Evolutionary conservation across 2,329 filamentous ascomycete species (phyloP).

Genomic region (Aspergillaceae sp.): DNA sequence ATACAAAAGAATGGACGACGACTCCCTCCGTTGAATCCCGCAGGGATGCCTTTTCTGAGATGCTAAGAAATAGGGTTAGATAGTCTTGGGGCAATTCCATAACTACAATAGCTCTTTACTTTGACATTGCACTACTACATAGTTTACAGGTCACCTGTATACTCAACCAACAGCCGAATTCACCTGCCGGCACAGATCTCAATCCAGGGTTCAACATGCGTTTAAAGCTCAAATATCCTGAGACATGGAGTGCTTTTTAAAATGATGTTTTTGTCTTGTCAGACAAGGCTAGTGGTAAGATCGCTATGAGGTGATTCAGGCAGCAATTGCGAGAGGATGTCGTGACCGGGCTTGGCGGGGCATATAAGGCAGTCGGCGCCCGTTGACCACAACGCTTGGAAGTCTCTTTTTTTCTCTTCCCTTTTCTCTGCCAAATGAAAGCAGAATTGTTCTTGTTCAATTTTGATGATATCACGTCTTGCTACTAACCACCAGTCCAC

Average conservation of each 20-base stretch:
- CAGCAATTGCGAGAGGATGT: conserved; percentile 21
- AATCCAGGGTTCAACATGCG: not conserved
- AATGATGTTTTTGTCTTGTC: not conserved
- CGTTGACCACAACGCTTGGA: conserved; percentile 10
- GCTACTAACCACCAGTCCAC: not conserved
- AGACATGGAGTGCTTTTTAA: conserved; percentile 14
- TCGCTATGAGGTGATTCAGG: conserved; percentile 25
- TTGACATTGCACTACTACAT: no score
- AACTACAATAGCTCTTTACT: no score
- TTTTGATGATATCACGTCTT: no score
- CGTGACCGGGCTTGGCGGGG: conserved; percentile 14
- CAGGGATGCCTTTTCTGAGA: no score
- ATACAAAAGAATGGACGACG: no score
- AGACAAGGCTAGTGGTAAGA: not conserved
- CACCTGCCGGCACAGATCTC: not conserved
- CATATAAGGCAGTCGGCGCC: conserved; percentile 16
- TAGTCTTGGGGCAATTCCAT: no score
- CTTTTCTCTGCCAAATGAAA: not conserved
- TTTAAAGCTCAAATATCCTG: conserved; percentile 16
- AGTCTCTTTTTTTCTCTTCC: not conserved
- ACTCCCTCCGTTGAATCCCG: no score
- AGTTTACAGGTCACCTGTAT: no score
- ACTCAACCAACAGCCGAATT: not conserved
- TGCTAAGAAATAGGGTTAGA: no score
- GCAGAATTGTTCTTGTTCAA: not conserved